phyloP scores from a whole-genome alignment of 768 basidiomycete genomes.

The Calocybe indica region DNA sequence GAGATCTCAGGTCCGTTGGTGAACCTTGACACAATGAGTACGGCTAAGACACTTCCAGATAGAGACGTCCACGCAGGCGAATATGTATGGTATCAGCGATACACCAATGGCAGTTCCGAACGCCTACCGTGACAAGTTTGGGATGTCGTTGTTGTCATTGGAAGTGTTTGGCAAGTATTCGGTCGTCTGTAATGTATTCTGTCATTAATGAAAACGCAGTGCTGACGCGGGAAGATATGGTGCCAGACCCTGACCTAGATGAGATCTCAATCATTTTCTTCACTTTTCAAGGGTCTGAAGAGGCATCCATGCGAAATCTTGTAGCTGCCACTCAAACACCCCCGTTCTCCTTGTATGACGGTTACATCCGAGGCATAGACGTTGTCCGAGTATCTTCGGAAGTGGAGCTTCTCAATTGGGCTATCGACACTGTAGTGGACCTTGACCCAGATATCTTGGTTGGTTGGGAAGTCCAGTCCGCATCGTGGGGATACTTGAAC shows the following conservation, averaged over 20 bases:
- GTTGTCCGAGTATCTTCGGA: constrained; percentile 30
- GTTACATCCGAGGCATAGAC: too few species aligned
- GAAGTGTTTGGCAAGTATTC: constrained; percentile 74
- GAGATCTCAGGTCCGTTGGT: constrained; percentile 40
- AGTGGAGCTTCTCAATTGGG: constrained; percentile 71
- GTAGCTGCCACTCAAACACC: too few species aligned
- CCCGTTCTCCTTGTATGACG: too few species aligned
- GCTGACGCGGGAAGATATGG: constrained; percentile 47
- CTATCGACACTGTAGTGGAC: constrained; percentile 67
- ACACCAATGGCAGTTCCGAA: constrained; percentile 28
- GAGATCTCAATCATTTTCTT: constrained; percentile 69
- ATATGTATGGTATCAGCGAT: constrained; percentile 61
- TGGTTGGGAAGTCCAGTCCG: constrained; percentile 88
- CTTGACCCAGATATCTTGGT: constrained; percentile 88
- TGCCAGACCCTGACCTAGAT: constrained; percentile 65
- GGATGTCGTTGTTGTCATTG: constrained; percentile 75
- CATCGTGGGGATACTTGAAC: constrained; percentile 87
- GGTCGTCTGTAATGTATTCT: background rate
- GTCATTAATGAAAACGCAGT: constrained; percentile 31
- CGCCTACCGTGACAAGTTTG: constrained; percentile 49
- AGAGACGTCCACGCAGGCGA: constrained; percentile 70
- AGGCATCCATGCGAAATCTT: constrained; percentile 5
- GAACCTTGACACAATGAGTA: background rate
- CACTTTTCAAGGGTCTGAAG: constrained; percentile 51
- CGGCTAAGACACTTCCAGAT: constrained; percentile 29